These are phyloP conservation scores for Amanita jacksonii DNA, from an alignment of 768 basidiomycete species.

Conservation along the genomic window DNA sequence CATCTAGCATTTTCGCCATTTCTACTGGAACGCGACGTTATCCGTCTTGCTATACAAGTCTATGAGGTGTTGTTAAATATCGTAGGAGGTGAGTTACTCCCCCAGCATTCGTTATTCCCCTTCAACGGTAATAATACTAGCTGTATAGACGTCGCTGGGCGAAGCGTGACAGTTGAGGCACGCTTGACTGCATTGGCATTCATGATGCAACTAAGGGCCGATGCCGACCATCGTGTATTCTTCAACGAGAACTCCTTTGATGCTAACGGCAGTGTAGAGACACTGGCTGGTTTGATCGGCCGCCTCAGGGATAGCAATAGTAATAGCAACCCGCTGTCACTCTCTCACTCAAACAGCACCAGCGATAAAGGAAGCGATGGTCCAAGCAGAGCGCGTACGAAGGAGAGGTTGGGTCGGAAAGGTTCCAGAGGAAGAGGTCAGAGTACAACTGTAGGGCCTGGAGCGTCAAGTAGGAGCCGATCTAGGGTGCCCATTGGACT, in stretches of 20 bases:
- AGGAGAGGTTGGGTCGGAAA: constrained; percentile 43
- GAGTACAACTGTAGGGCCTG: constrained; percentile 27
- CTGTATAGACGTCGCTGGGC: not conserved
- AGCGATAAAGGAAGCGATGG: constrained; percentile 29
- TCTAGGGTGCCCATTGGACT: constrained; percentile 34
- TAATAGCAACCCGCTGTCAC: constrained; percentile 10
- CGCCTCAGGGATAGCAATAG: constrained; percentile 26
- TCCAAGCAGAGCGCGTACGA: constrained; percentile 14
- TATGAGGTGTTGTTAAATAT: constrained; percentile 43
- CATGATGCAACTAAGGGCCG: constrained; percentile 79
- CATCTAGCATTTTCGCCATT: constrained; percentile 65
- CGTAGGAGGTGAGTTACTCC: not conserved
- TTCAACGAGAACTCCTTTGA: constrained; percentile 48
- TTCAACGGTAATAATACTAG: not conserved
- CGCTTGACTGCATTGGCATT: constrained; percentile 75
- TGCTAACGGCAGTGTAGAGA: constrained; percentile 42
- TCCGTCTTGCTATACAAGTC: constrained; percentile 43
- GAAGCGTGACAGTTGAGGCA: not conserved
- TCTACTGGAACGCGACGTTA: constrained; percentile 35
- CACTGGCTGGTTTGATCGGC: constrained; percentile 57
- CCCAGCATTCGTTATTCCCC: not conserved
- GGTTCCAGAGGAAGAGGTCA: constrained; percentile 44
- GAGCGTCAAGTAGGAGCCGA: constrained; percentile 40
- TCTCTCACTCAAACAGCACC: constrained; percentile 5
- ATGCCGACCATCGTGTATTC: constrained; percentile 82